A percentile compares a stretch with the other conserved stretches of the same genome.
phyloP scores from a whole-genome alignment of 306 rosid species.

The Begonia masoniana region DNA sequence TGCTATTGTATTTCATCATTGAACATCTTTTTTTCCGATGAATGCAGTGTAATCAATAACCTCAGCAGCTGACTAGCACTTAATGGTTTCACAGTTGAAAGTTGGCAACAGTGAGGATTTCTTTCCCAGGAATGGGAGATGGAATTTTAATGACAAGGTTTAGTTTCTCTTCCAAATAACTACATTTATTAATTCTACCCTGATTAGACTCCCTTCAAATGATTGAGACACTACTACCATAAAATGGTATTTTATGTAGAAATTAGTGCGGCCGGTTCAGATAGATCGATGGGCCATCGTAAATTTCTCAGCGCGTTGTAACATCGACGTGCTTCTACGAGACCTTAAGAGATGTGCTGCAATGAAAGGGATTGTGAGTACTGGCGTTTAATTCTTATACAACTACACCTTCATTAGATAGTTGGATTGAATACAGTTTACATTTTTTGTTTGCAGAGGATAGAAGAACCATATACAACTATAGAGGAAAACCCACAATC shows the following conservation, averaged over 20 bases:
- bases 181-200: too few species aligned
- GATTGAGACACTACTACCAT: neutral
- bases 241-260: slow-evolving; percentile 24
- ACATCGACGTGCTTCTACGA: slow-evolving; percentile 37
- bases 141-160: slow-evolving; percentile 92
- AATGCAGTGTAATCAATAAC: too few species aligned
- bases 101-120: slow-evolving; percentile 81
- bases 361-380: slow-evolving; percentile 80
- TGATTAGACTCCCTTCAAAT: too few species aligned
- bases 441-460: slow-evolving; percentile 23
- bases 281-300: slow-evolving; percentile 69
- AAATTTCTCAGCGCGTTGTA: slow-evolving; percentile 82
- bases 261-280: slow-evolving; percentile 40
- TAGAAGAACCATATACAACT: slow-evolving; percentile 38
- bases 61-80: neutral
- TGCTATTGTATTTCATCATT: neutral
- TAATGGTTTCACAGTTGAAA: slow-evolving; percentile 29
- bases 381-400: neutral
- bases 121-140: slow-evolving; percentile 73
- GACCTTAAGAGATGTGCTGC: slow-evolving; percentile 55
- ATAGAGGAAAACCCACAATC: slow-evolving; percentile 45
- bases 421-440: neutral
- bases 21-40: too few species aligned
- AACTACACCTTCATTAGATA: too few species aligned
- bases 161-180: too few species aligned